Evolutionary conservation across 768 basidiomycete genomes (phyloP).

Genomic region (Pleurotus tuoliensis): DNA sequence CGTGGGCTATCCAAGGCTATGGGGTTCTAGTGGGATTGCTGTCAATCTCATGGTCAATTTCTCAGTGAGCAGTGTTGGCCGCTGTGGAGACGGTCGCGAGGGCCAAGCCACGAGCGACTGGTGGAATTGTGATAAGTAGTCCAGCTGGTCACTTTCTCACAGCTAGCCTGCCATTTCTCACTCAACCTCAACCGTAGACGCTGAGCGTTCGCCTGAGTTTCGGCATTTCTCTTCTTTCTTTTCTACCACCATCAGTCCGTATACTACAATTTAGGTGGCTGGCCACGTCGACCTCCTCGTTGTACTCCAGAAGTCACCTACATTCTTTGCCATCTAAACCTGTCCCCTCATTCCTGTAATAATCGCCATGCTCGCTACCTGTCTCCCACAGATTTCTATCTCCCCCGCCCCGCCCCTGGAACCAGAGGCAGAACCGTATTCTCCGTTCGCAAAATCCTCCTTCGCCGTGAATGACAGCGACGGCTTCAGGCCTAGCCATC

Average conservation of each 20-base stretch:
- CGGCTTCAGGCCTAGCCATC: slow-evolving; percentile 51
- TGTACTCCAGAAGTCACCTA: not conserved
- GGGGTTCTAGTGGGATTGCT: not conserved
- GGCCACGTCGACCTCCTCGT: slow-evolving; percentile 39
- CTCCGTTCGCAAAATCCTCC: slow-evolving; percentile 47
- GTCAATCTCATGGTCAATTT: not conserved
- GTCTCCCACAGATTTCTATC: slow-evolving; percentile 66
- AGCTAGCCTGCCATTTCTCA: slow-evolving; percentile 15
- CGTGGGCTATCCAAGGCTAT: not conserved
- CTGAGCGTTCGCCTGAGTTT: slow-evolving; percentile 17
- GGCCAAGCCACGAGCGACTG: not conserved
- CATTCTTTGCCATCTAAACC: slow-evolving; percentile 14
- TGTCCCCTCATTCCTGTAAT: slow-evolving; percentile 15
- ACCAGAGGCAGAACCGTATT: slow-evolving; percentile 49
- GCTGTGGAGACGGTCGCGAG: slow-evolving; percentile 3
- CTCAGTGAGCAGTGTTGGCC: not conserved
- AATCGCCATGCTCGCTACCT: slow-evolving; percentile 38
- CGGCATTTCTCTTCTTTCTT: slow-evolving; percentile 28
- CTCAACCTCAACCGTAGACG: not conserved
- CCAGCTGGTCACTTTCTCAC: slow-evolving; percentile 11
- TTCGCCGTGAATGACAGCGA: slow-evolving; percentile 36
- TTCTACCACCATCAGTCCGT: slow-evolving; percentile 25
- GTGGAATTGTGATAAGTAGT: not conserved
- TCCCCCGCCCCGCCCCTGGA: slow-evolving; percentile 63
- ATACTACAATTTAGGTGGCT: slow-evolving; percentile 39